Evolutionary conservation across 176 grass and related monocot genomes (phyloP), one percentile per base, ranked within the genome.

Genomic region (Lolium perenne): DNA sequence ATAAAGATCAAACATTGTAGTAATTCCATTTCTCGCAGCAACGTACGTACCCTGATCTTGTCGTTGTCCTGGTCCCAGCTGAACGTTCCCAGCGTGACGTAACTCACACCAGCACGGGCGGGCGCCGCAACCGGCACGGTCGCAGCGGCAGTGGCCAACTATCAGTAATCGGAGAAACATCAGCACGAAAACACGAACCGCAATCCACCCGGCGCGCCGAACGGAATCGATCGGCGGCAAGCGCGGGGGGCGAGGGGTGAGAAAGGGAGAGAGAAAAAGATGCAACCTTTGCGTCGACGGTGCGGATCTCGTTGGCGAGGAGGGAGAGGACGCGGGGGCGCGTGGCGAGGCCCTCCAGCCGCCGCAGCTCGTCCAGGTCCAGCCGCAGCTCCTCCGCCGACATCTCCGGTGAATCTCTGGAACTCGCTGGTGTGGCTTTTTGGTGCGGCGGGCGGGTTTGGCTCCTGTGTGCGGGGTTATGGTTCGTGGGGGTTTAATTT

Each of bases 31-130:
- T 62, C 29, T 20, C 46, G 1, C 12, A 73, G 26, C 26, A 29
- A 29, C 26, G 26, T 29, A 63, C 76, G 18, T 88, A 94, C 96
- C 83, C 73, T 98, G 64, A 98, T 89, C 74, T 98, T 98, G 16
- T 98, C 96, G 66, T 18, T 76, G 62, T 98, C 96, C 84, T 95
- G 93, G 68, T 95, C 96, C 96, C 96, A 98, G 81, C 93, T 95
- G 78, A 98, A 98, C 3, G 96, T 91, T 5, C 90, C 91, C 67
- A 98, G 13, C 8, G 91, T 88, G 65, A 89, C 90, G 72, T 98
- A 98, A 55, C 49, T 94, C 70, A 80, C 62, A 59, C 1, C 86
- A 50, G 85, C 25, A 50, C 60, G 63, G 0, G 50, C 66, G 8
- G 68, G 74, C 18, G 77, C 43, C 56, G 81, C 23, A 12, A 23